phyloP scores from a whole-genome alignment of 163 green algal genomes.

The Chlamydomonas reinhardtii region DNA sequence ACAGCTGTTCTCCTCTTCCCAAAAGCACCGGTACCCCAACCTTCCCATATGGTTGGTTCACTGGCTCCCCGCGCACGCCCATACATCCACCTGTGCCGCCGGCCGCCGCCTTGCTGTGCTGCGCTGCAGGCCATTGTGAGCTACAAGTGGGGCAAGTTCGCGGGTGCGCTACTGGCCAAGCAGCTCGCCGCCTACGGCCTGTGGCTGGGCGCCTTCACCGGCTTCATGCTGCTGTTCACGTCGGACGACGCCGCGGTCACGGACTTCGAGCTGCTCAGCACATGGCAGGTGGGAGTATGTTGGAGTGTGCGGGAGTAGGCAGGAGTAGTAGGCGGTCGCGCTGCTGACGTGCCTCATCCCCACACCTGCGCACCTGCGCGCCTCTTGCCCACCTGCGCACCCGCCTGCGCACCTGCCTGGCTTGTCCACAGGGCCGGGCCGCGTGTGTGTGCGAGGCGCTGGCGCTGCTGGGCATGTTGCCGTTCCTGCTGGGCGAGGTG shows the following conservation, averaged over 20 bases:
- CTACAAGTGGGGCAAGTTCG: slow-evolving; percentile 29
- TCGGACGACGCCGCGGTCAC: not conserved
- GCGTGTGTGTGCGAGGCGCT: not conserved
- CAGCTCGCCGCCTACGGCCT: slow-evolving; percentile 17
- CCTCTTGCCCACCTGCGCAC: not conserved
- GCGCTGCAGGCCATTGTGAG: slow-evolving; percentile 15
- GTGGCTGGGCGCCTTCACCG: slow-evolving; percentile 34
- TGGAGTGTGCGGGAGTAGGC: no score
- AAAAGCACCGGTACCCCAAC: no score
- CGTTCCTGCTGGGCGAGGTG: not conserved
- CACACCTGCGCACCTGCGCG: no score
- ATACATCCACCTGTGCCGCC: no score
- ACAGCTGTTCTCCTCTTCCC: no score
- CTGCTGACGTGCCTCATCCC: no score
- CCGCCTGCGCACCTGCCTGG: no score
- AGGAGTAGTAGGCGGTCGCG: no score
- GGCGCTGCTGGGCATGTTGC: slow-evolving; percentile 21
- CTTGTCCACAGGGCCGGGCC: not conserved
- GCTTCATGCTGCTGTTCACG: slow-evolving; percentile 26
- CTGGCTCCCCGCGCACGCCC: no score
- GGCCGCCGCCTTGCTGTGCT: no score
- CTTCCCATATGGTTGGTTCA: no score
- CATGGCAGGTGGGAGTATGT: not conserved
- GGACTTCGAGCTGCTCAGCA: slow-evolving; percentile 16
- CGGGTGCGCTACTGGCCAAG: not conserved